Conservation (phyloP, 441 rosid species). For the Euphorbia schlechtendalii region DNA sequence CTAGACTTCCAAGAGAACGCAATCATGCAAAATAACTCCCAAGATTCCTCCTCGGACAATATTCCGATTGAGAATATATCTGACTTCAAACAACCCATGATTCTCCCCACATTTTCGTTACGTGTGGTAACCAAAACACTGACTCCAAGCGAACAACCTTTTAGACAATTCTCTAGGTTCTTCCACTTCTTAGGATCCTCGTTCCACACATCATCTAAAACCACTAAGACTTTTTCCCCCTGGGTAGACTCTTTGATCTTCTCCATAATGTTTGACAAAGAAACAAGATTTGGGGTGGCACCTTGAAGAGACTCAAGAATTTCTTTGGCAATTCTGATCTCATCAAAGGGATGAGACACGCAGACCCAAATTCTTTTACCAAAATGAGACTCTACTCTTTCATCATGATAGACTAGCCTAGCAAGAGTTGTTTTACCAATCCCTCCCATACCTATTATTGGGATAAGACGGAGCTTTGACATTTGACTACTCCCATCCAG, state of each 20-base stretch:
- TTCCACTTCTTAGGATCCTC: constrained; percentile 10
- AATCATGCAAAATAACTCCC: background rate
- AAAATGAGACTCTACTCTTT: background rate
- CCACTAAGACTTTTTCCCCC: background rate
- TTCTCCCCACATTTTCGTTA: background rate
- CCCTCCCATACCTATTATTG: constrained; percentile 16
- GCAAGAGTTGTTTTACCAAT: constrained; percentile 15
- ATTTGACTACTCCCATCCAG: too few species aligned
- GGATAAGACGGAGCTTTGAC: background rate
- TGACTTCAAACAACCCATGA: background rate
- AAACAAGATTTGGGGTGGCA: background rate
- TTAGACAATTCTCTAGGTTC: background rate
- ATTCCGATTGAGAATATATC: background rate
- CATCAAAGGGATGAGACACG: too few species aligned
- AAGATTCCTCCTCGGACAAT: background rate
- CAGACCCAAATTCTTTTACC: background rate
- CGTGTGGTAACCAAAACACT: constrained; percentile 12
- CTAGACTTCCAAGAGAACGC: background rate
- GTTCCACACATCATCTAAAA: constrained; percentile 20
- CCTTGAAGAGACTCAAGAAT: too few species aligned
- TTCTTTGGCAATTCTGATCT: too few species aligned
- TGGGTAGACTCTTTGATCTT: background rate
- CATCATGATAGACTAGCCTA: constrained; percentile 2
- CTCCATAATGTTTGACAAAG: background rate
- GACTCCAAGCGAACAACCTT: background rate